These are phyloP conservation scores for Albatrellus ellisii DNA, from an alignment of 768 basidiomycete species.

Conservation along the genomic window DNA sequence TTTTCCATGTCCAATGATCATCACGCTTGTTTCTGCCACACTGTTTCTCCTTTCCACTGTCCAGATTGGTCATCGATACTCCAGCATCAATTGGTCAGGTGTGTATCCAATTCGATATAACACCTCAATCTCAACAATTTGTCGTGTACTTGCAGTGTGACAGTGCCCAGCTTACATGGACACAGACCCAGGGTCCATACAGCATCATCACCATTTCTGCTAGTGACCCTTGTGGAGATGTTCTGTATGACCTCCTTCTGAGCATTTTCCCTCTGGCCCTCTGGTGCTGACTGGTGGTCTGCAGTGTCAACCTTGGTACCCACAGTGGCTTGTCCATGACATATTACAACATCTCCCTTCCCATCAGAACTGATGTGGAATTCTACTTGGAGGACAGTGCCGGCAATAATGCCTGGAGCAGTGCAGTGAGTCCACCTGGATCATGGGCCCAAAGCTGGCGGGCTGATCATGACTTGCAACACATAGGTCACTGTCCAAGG, in stretches of 20 bases:
- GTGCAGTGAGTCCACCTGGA: slow-evolving; percentile 32
- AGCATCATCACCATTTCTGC: slow-evolving; percentile 41
- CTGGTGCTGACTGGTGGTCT: slow-evolving; percentile 2
- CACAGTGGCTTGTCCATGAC: slow-evolving; percentile 27
- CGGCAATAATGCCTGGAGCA: slow-evolving; percentile 57
- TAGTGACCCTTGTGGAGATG: slow-evolving; percentile 41
- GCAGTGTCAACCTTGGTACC: slow-evolving; percentile 44
- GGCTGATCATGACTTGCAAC: neutral
- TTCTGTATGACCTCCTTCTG: slow-evolving; percentile 33
- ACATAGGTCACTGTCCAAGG: slow-evolving; percentile 24
- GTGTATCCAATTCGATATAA: no score
- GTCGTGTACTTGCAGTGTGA: no score
- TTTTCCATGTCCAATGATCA: slow-evolving; percentile 56
- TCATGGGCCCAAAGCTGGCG: neutral
- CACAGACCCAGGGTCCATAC: slow-evolving; percentile 34
- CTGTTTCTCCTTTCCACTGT: slow-evolving; percentile 51
- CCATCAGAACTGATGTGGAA: slow-evolving; percentile 33
- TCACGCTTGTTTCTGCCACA: no score
- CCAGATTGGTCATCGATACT: slow-evolving; percentile 38
- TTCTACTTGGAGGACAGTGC: slow-evolving; percentile 39
- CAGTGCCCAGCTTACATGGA: slow-evolving; percentile 38
- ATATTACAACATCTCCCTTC: slow-evolving; percentile 33
- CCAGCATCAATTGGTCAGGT: no score
- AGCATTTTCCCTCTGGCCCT: neutral
- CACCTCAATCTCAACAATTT: no score